Evolutionary conservation across 352 stramenopile genomes (phyloP), one percentile per base, ranked within the genome.

Genomic region (Phytophthora lateralis): DNA sequence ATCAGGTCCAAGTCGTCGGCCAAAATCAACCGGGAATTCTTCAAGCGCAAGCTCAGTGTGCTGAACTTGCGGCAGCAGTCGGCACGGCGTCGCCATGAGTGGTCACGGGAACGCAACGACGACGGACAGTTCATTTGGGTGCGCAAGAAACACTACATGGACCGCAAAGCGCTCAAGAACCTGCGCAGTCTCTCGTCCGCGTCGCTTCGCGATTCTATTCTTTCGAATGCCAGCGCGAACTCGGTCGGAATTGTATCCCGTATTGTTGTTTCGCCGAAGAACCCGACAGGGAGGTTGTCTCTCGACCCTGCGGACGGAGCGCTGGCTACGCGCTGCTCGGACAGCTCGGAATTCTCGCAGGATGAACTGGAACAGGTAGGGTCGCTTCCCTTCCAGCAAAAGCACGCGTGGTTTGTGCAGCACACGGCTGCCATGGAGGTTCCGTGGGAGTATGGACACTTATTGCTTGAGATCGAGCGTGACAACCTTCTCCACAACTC

Each of bases 401-500:
- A 95, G 56, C 84, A 93, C 53, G 84, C 86, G 45, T 95, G 86
- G 86, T 95, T 95, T 70, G 84, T 93, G 6, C 84, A 95, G 63
- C 85, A 93, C 57, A 93, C 85, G 4, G 85, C 86, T 1, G 79
- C 86, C 1, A 88, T 95, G 68, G 86, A 95, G 52, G 80, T 95
- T 2, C 86, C 86, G 5, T 95, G 86, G 86, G 86, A 95, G 49
- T 93, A 93, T 43, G 87, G 81, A n/a, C 86, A 95, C 44, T 76
- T 94, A 43, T 65, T 93, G 34, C 60, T 95, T 10, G 85, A 97
- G 59, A 93, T 97, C 34, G 81, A 94, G 46, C 85, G 91, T 12
- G 76, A 91, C 15, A 94, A 96, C 57, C 60, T 97, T 24, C 76
- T 97, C 0, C 87, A 96, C 66, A 94, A 97, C 52, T 96, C 87